A percentile compares a stretch with the other conserved stretches of the same genome.
Conservation (phyloP, 2,329 filamentous ascomycete species). For the Emericellopsis cladophorae region DNA sequence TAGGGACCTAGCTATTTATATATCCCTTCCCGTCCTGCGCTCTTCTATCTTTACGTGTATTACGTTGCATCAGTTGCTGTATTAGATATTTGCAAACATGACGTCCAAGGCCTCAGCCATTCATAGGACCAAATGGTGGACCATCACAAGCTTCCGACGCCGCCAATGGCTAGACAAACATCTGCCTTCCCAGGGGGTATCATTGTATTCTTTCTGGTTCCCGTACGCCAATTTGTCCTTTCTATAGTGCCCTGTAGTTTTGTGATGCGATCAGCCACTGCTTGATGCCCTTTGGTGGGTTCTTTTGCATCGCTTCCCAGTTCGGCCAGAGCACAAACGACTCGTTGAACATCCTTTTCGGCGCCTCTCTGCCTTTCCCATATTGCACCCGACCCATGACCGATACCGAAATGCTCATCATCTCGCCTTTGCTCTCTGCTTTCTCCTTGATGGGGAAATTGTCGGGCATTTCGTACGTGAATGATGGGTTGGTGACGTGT, state of each 20-base stretch:
- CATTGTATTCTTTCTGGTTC: too few relatives aligned
- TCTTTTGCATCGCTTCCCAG: slow-evolving; percentile 42
- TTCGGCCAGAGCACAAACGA: slow-evolving; percentile 72
- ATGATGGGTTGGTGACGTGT: slow-evolving; percentile 63
- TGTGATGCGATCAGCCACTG: slow-evolving; percentile 60
- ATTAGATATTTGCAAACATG: too few relatives aligned
- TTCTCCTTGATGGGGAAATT: slow-evolving; percentile 22
- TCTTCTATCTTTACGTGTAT: too few relatives aligned
- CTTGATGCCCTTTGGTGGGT: slow-evolving; percentile 37
- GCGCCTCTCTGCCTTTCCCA: slow-evolving; percentile 47
- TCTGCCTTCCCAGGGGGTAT: too few relatives aligned
- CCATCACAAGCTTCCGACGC: too few relatives aligned
- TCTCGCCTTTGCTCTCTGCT: slow-evolving; percentile 36
- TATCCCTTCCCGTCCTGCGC: too few relatives aligned
- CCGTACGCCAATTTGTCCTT: not conserved
- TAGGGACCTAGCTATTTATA: too few relatives aligned
- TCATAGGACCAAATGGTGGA: too few relatives aligned
- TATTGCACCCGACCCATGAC: slow-evolving; percentile 63
- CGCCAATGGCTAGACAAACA: too few relatives aligned
- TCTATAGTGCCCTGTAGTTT: slow-evolving; percentile 49
- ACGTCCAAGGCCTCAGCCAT: too few relatives aligned
- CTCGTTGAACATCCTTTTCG: slow-evolving; percentile 63
- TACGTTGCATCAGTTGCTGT: too few relatives aligned
- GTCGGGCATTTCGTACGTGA: slow-evolving; percentile 42
- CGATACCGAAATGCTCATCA: slow-evolving; percentile 59